These are phyloP conservation scores for sorghum (Sorghum bicolor) DNA, from an alignment of 176 grass and related monocot species.

Conservation along the genomic window DNA sequence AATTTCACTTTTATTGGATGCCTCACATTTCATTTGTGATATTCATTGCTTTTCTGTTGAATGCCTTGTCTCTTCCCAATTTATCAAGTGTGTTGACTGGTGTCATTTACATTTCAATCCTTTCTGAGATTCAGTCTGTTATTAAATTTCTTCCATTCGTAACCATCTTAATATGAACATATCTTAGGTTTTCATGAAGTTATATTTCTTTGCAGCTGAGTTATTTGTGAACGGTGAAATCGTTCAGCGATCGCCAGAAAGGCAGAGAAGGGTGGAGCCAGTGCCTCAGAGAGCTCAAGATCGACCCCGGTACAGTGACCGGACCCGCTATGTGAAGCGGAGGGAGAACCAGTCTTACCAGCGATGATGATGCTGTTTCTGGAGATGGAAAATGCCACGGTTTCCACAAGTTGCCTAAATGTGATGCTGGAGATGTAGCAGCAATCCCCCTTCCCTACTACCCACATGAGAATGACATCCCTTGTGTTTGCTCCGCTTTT, in stretches of 20 bases:
- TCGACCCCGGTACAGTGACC: constrained; percentile 81
- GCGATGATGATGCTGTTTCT: constrained; percentile 35
- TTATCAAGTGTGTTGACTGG: not conserved
- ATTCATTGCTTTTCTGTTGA: not conserved
- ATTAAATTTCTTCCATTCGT: not conserved
- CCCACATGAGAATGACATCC: not conserved
- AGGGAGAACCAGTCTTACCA: constrained; percentile 70
- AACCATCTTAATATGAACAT: not conserved
- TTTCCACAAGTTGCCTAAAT: not conserved
- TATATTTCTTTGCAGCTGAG: constrained; percentile 64
- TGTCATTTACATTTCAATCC: not conserved
- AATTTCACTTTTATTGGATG: not conserved
- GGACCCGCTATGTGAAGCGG: constrained; percentile 81
- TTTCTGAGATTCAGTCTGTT: not conserved
- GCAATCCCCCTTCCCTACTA: not conserved
- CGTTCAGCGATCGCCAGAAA: constrained; percentile 82
- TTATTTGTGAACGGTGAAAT: constrained; percentile 95
- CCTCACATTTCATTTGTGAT: not conserved
- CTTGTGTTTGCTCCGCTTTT: not conserved
- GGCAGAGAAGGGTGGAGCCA: constrained; percentile 88
- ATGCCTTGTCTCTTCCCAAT: not conserved
- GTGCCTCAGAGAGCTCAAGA: constrained; percentile 91
- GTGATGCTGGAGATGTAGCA: constrained; percentile 7
- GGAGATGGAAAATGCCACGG: not conserved
- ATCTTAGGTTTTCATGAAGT: constrained; percentile 23